Percentiles rank a stretch among this genome's conserved stretches.
These are phyloP conservation scores for Aspergillus asperescens DNA, from an alignment of 495 filamentous ascomycete species.

Conservation along the genomic window DNA sequence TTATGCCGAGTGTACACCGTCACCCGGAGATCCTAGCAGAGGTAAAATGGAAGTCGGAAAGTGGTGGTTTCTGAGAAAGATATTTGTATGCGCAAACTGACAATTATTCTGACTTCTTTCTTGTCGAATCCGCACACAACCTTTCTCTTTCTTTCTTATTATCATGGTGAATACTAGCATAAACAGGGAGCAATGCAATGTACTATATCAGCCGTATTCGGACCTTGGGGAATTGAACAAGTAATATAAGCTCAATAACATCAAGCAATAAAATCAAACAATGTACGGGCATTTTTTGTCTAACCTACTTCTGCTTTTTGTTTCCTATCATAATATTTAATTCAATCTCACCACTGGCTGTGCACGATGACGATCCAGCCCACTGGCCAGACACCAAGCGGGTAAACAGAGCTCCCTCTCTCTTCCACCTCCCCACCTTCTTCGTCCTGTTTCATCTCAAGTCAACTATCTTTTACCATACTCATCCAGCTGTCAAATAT, in stretches of 20 bases:
- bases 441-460: constrained; percentile 8
- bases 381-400: constrained; percentile 6
- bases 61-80: constrained; percentile 12
- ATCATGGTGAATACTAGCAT: constrained; percentile 10
- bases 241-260: constrained; percentile 3
- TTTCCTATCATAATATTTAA: background rate
- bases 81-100: no score
- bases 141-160: background rate
- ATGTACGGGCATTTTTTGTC: background rate
- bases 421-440: background rate
- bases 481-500: constrained; percentile 23
- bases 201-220: constrained; percentile 7
- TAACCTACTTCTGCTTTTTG: no score
- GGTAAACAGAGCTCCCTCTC: constrained; percentile 13
- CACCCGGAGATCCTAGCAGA: constrained; percentile 82
- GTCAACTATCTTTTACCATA: background rate
- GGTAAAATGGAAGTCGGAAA: constrained; percentile 25
- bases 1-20: constrained; percentile 86
- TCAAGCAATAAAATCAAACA: background rate
- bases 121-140: background rate
- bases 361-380: constrained; percentile 1
- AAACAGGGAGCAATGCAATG: constrained; percentile 1
- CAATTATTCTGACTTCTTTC: background rate
- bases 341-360: background rate
- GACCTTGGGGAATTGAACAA: background rate